These are phyloP conservation scores for Diaporthe batatas DNA, from an alignment of 2,329 filamentous ascomycete species.

Conservation along the genomic window DNA sequence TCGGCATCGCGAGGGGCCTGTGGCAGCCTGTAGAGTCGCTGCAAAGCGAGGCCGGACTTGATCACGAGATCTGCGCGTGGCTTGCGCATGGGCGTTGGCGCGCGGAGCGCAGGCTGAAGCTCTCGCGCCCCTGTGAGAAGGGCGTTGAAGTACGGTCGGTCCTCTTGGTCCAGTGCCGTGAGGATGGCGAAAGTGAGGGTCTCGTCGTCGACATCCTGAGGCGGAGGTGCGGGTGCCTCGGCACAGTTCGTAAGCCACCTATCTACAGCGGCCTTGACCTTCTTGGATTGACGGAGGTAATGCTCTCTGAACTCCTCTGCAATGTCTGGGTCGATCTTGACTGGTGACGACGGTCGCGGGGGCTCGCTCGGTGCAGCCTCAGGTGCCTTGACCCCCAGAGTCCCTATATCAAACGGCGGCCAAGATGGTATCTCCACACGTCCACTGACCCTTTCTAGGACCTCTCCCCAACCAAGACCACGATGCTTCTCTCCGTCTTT, in stretches of 20 bases:
- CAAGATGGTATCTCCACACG: constrained; percentile 87
- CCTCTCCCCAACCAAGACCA: constrained; percentile 94
- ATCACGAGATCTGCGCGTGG: constrained; percentile 80
- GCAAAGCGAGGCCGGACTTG: constrained; percentile 82
- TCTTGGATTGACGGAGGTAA: constrained; percentile 91
- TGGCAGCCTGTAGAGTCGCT: constrained; percentile 84
- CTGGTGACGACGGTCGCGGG: constrained; percentile 69
- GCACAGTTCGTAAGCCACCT: constrained; percentile 88
- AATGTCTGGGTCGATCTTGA: constrained; percentile 91
- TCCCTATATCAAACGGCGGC: constrained; percentile 86
- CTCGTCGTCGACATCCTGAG: constrained; percentile 93
- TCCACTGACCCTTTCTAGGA: constrained; percentile 92
- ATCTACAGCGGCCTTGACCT: constrained; percentile 91
- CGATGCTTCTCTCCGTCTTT: constrained; percentile 70
- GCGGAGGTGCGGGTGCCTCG: constrained; percentile 79
- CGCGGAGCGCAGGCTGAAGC: constrained; percentile 68
- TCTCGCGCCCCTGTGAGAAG: constrained; percentile 75
- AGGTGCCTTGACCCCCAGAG: constrained; percentile 71
- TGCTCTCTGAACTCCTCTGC: constrained; percentile 94
- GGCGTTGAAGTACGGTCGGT: constrained; percentile 86
- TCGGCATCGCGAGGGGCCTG: constrained; percentile 86
- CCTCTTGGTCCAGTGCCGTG: constrained; percentile 82
- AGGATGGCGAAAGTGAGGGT: constrained; percentile 94
- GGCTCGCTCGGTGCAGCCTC: constrained; percentile 73
- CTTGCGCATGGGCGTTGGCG: constrained; percentile 77